Base-by-base conservation (phyloP, 176 grass and related monocot species). In the Oryza meyeriana region DNA sequence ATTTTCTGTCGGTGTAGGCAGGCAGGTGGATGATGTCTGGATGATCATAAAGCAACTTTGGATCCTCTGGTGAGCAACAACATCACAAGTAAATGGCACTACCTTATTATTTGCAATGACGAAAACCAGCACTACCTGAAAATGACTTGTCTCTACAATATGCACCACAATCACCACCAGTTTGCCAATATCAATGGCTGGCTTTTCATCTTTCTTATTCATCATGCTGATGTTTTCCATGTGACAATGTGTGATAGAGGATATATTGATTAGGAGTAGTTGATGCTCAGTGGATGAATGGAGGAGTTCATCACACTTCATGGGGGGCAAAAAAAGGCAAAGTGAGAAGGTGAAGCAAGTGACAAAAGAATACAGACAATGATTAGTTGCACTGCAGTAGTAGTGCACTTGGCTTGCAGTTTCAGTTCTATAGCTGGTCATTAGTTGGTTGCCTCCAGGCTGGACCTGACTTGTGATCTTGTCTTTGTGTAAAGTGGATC, bases 361-460 rank as follows among this genome's bases (percentile, higher is more conserved):
- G 67, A 42, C 25, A 27, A 69, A 78, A 79, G 31, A 75, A 85
- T 64, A 64, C 24, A 57, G 55, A 10, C 52, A 55, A 80, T 57
- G 64, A 89, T 71, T 59, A 66, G 72, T 41, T 71, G 74, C 61
- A 77, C n/a, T 38, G 72, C 64, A 69, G 52, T 28, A 28, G 12
- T 59, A 36, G 66, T 30, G 14, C 76, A 40, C 55, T 70, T 72
- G 66, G 33, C 42, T 76, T 77, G 83, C 72, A 39, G 71, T 61
- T 66, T 52, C 34, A 20, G 26, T 64, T 42, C 87, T 33, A 26
- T 70, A 69, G 70, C 78, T 72, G 42, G 61, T 66, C 26, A 82
- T 85, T 78, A 71, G 83, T 41, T 79, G 81, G 67, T 45, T 79
- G 81, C 75, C 65, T 71, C 61, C 24, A 63, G 34, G 6, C 52